A percentile compares a stretch with the other conserved stretches of the same genome.
Conservation (phyloP, 2,329 filamentous ascomycete genomes). For the Talaromyces sp. region DNA sequence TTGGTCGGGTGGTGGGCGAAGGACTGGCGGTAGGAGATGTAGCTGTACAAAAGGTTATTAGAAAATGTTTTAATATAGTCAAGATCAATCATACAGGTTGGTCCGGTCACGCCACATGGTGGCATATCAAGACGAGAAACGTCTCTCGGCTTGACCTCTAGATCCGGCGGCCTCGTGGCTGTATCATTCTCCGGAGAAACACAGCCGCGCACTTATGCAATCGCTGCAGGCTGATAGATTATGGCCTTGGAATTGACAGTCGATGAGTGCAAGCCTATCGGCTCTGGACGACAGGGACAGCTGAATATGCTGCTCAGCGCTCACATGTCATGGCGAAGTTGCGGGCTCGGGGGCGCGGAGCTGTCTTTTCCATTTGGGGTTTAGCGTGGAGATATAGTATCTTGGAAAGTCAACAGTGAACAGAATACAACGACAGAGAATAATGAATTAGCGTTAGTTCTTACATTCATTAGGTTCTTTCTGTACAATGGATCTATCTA, state of each 20-base stretch:
- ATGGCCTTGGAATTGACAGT: not conserved
- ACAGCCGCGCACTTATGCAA: not conserved
- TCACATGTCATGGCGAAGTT: not conserved
- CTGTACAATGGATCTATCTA: not conserved
- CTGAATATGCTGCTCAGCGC: not conserved
- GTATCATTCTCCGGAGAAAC: not conserved
- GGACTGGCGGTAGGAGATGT: constrained; percentile 98
- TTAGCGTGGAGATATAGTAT: not conserved
- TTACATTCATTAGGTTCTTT: not conserved
- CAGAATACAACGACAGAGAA: not conserved
- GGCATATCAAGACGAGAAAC: constrained; percentile 31
- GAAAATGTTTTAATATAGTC: too few species aligned
- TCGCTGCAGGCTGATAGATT: not conserved
- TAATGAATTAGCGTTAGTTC: not conserved
- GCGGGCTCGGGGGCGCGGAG: not conserved
- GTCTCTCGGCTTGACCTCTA: not conserved
- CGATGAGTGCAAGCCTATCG: not conserved
- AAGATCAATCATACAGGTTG: constrained; percentile 66
- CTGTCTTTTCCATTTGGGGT: constrained; percentile 7
- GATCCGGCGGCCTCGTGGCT: not conserved
- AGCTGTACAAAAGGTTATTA: constrained; percentile 49
- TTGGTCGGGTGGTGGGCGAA: constrained; percentile 92
- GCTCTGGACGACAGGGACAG: not conserved
- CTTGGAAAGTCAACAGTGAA: not conserved
- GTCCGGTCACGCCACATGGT: constrained; percentile 99